Evolutionary conservation across 2,329 filamentous ascomycete species (phyloP).

Genomic region (Ophiostoma pallidulum): DNA sequence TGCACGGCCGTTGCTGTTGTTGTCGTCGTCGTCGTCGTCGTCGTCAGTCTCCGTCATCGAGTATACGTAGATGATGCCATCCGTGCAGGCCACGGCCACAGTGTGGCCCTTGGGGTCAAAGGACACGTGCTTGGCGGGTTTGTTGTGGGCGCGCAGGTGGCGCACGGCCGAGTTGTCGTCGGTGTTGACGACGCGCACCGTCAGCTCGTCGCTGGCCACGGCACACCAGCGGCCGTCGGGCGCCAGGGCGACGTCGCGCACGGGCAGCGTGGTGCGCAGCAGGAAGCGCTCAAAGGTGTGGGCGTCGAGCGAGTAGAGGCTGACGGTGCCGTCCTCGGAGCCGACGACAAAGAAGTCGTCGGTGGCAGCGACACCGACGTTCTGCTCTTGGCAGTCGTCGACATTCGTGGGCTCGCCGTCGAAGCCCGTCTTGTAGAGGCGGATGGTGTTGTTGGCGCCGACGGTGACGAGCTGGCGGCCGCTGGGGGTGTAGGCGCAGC

Average conservation of each 20-base stretch:
- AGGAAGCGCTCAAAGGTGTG: conserved; percentile 73
- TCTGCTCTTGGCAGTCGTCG: conserved; percentile 82
- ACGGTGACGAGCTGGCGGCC: conserved; percentile 82
- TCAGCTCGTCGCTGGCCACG: conserved; percentile 91
- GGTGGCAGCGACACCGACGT: conserved; percentile 66
- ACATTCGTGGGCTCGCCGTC: conserved; percentile 89
- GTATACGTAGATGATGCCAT: conserved; percentile 87
- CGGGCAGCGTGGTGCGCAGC: conserved; percentile 71
- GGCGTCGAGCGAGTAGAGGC: conserved; percentile 72
- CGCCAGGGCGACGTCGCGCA: conserved; percentile 77
- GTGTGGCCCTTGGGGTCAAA: conserved; percentile 74
- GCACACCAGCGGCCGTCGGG: conserved; percentile 79
- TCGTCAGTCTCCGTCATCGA: conserved; percentile 62
- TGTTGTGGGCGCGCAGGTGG: conserved; percentile 72
- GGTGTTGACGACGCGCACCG: conserved; percentile 79
- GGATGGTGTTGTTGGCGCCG: conserved; percentile 86
- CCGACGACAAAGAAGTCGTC: conserved; percentile 81
- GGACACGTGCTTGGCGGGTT: conserved; percentile 82
- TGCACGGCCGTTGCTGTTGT: background rate
- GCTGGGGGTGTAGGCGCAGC: conserved; percentile 80
- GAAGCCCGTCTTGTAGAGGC: conserved; percentile 83
- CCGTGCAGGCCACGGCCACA: conserved; percentile 73
- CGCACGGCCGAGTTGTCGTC: conserved; percentile 67
- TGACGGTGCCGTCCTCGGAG: conserved; percentile 92
- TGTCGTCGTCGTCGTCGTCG: conserved; percentile 4